Base-by-base conservation (phyloP, 345 rosid genomes). In the Erysimum cheiranthoides region DNA sequence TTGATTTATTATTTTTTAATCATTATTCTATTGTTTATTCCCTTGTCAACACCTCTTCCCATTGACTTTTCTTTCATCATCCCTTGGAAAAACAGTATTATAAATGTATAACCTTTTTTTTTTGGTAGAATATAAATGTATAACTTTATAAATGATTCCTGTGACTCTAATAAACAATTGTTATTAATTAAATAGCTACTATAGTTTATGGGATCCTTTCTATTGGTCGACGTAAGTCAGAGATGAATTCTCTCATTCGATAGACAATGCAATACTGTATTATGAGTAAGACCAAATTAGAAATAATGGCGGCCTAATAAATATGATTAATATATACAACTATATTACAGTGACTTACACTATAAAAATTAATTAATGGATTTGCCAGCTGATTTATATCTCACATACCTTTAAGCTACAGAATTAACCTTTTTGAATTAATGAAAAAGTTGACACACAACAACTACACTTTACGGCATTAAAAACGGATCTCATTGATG, bases 381-480 rank as follows among this genome's bases (percentile, higher is more conserved):
- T 56, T 40, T 42, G 40, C 46, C 46, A 45, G 32, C 27, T n/a
- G 17, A 13, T 2, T 35, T 10, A 61, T 61, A 36, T 38, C 31
- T n/a, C 43, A 16, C 8, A 5, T 52, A 28, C 25, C 6, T 5
- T n/a, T 8, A 46, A 6, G 52, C 73, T 54, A 39, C 6, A 53
- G 17, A 21, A 61, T 25, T 16, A 52, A 75, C 68, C 50, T 31
- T 51, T 60, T 68, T n/a, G 31, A 53, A 39, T 30, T 60, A 60
- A 75, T 59, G 67, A 58, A 58, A 53, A 75, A 36, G 35, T 58
- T 31, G 43, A 36, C 30, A 38, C 68, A 38, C 73, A 68, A 50
- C 74, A 68, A 61, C 79, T 31, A 21, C 4, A 50, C 79, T 60
- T 50, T 18, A 16, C 5, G 43, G 62, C 79, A 60, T 68, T 75